Conservation (phyloP, 352 stramenopile genomes). For the Pythium vanterpoolii region DNA sequence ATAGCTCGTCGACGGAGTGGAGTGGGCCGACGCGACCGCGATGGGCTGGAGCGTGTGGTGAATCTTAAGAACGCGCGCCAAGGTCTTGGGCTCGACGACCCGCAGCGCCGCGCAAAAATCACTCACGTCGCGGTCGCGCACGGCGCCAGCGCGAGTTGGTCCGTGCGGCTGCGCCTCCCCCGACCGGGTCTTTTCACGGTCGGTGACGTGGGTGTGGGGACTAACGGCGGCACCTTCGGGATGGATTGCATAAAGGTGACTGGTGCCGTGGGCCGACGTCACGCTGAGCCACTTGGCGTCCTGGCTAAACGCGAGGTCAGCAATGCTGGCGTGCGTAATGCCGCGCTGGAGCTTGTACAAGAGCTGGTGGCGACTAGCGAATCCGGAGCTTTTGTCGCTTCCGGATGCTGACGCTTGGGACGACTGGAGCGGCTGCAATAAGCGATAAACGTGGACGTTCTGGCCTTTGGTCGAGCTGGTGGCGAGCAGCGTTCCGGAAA, state of each 20-base stretch:
- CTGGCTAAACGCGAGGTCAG: slow-evolving; percentile 76
- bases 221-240: slow-evolving; percentile 67
- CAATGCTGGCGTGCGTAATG: slow-evolving; percentile 84
- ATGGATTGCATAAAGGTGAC: slow-evolving; percentile 80
- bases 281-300: slow-evolving; percentile 87
- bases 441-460: slow-evolving; percentile 81
- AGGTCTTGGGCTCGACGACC: slow-evolving; percentile 54
- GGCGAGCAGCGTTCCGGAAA: slow-evolving; percentile 67
- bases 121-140: slow-evolving; percentile 42
- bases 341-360: slow-evolving; percentile 86
- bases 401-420: background rate
- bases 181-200: slow-evolving; percentile 11
- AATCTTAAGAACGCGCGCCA: slow-evolving; percentile 72
- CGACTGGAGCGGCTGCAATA: slow-evolving; percentile 55
- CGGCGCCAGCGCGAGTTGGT: background rate
- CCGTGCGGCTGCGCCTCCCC: background rate
- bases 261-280: slow-evolving; percentile 82
- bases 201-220: slow-evolving; percentile 60
- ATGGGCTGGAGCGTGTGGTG: slow-evolving; percentile 49
- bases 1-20: slow-evolving; percentile 29
- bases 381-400: background rate
- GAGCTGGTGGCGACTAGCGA: slow-evolving; percentile 38
- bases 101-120: slow-evolving; percentile 76
- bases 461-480: slow-evolving; percentile 83
- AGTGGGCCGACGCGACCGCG: slow-evolving; percentile 11